Evolutionary conservation across 2,329 filamentous ascomycete species (phyloP).

Genomic region (Penicillium brevicompactum): DNA sequence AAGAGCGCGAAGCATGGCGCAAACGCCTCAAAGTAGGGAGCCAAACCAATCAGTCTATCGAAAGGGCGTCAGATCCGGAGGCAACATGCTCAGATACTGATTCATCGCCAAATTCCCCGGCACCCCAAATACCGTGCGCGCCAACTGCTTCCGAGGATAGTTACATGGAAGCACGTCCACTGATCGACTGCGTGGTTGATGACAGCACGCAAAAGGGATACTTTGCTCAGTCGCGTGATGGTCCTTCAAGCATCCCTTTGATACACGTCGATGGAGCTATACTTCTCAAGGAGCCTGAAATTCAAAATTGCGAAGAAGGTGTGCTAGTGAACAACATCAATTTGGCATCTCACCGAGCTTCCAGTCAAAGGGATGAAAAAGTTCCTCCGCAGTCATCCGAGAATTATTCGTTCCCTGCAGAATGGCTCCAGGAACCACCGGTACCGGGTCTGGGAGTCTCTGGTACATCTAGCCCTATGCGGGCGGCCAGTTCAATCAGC

Average conservation of each 20-base stretch:
- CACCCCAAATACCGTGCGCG: not conserved
- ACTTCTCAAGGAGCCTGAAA: not conserved
- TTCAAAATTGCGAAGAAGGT: not conserved
- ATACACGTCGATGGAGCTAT: constrained; percentile 25
- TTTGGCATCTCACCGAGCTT: constrained; percentile 16
- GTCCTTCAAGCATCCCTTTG: constrained; percentile 4
- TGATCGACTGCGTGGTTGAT: not conserved
- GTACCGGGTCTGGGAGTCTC: not conserved
- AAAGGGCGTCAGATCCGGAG: constrained; percentile 26
- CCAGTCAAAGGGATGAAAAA: constrained; percentile 9
- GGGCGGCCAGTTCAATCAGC: not conserved
- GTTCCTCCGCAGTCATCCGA: not conserved
- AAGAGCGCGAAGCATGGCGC: constrained; percentile 65
- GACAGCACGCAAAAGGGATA: not conserved
- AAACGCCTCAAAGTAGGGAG: constrained; percentile 61
- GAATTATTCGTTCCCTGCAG: not conserved
- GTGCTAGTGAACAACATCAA: constrained; percentile 26
- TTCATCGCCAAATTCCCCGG: not conserved
- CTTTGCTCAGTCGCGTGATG: not conserved
- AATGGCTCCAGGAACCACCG: not conserved
- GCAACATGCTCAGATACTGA: constrained; percentile 22
- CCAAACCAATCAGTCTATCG: constrained; percentile 26
- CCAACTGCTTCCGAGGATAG: constrained; percentile 1
- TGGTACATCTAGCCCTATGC: not conserved
- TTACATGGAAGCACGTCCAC: not conserved